Percentiles rank a stretch among this genome's conserved stretches.
Conservation (phyloP, 129 eudicot species). For the Flaveria brownii region DNA sequence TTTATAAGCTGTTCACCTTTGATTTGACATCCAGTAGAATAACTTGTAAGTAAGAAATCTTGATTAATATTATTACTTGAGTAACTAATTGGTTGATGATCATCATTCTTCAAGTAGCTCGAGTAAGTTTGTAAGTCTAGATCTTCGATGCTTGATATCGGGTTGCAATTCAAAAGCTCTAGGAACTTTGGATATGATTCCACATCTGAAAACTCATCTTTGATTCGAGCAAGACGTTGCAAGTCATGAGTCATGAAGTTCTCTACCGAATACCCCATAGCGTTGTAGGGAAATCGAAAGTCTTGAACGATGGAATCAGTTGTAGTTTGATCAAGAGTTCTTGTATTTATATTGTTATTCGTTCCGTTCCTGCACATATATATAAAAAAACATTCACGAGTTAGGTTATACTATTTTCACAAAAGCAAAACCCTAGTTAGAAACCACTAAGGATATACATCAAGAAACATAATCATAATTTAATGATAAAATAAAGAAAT, state of each 20-base stretch:
- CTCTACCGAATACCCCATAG: conserved; percentile 30
- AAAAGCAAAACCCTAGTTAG: conserved; percentile 23
- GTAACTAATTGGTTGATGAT: conserved; percentile 31
- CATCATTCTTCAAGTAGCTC: conserved; percentile 35
- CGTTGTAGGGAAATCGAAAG: conserved; percentile 42
- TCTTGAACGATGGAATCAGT: conserved; percentile 50
- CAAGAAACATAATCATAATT: conserved; percentile 24
- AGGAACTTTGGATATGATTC: conserved; percentile 47
- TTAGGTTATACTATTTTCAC: neutral
- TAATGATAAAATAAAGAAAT: conserved; percentile 18
- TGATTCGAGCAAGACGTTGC: conserved; percentile 46
- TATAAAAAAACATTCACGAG: neutral
- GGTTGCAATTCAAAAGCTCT: conserved; percentile 47
- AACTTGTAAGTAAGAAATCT: conserved; percentile 41
- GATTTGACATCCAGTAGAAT: conserved; percentile 37
- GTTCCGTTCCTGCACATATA: conserved; percentile 14
- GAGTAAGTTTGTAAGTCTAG: conserved; percentile 18
- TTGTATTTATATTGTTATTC: conserved; percentile 26
- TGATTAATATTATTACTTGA: conserved; percentile 28
- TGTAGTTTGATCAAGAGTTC: conserved; percentile 8
- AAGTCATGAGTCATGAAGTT: conserved; percentile 34
- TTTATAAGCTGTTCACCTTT: conserved; percentile 33
- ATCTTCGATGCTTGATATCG: conserved; percentile 47
- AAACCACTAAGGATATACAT: conserved; percentile 4
- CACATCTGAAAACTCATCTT: conserved; percentile 43